Evolutionary conservation across 768 basidiomycete genomes (phyloP), one percentile per base, ranked within the genome.

Genomic region (Mycena haematopus): DNA sequence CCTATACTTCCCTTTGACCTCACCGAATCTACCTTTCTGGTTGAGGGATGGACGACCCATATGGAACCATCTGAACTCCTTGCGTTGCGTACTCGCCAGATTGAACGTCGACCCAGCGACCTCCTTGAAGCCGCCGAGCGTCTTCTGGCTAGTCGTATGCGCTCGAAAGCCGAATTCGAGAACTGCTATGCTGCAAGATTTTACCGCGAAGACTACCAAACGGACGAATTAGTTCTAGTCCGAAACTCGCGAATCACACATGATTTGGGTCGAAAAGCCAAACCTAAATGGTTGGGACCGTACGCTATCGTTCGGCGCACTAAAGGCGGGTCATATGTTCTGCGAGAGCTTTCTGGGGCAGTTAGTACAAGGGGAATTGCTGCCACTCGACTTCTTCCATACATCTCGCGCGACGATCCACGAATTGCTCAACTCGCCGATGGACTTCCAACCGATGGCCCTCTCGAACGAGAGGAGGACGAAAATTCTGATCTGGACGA

Each of bases 51-150:
- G 40, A 60, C 72, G 0, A 6, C n/a, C 0, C 22, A 49, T 0
- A 58, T 75, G 46, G 27, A 46, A 0, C 52, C 63, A 13, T 14
- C 42, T 1, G 72, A 74, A 0, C 52, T 76, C 0, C 50, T 76
- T 0, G 70, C 70, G 0, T 51, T 69, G 11, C 51, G 65, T 5
- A 71, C 69, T 21, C 59, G 65, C 0, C 75, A 76, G 29, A 60
- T 76, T 0, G 49, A 72, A 17, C 67, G 21, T 0, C 35, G 51
- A 0, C 51, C 51, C 1, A 22, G 1, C 1, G 51, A 52, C 15
- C 10, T 52, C 4, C n/a, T 17, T 3, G 13, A 22, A 9, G 51
- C 51, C 9, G 51, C 51, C 2, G n/a, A 24, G 3, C n/a, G 51
- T 1, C 22, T 52, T 2, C 51, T 1, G 2, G 51, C 51, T 0